A percentile compares a stretch with the other conserved stretches of the same genome.
These are phyloP conservation scores for Nidula microcarpa DNA, from an alignment of 768 basidiomycete species.

Conservation along the genomic window DNA sequence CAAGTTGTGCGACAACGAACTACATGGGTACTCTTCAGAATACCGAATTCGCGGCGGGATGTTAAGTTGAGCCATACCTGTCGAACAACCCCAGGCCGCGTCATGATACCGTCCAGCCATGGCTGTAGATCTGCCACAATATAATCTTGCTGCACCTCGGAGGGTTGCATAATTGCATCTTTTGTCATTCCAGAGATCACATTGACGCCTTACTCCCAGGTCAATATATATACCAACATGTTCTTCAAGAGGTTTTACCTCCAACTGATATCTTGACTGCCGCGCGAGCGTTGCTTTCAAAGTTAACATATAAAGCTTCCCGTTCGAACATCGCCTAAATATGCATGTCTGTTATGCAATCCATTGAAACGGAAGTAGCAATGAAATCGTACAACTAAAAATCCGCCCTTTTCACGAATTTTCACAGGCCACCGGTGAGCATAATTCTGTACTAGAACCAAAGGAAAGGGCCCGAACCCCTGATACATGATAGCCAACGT, in stretches of 20 bases:
- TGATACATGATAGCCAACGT: background rate
- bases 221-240: background rate
- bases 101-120: constrained; percentile 12
- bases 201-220: constrained; percentile 4
- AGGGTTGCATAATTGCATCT: background rate
- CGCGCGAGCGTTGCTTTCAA: background rate
- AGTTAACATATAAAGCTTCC: constrained; percentile 10
- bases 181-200: constrained; percentile 5
- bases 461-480: constrained; percentile 7
- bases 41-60: background rate
- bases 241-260: background rate
- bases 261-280: constrained; percentile 12
- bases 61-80: constrained; percentile 5
- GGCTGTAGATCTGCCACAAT: constrained; percentile 10
- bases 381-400: constrained; percentile 5
- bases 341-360: background rate
- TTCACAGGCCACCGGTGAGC: constrained; percentile 4
- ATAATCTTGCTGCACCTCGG: constrained; percentile 8
- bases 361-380: background rate
- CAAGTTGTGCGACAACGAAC: constrained; percentile 9
- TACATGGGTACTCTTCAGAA: background rate
- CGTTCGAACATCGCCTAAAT: constrained; percentile 12
- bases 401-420: constrained; percentile 8
- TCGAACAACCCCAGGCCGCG: constrained; percentile 7
- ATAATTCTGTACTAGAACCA: constrained; percentile 5